phyloP scores from a whole-genome alignment of 805 yeast species.

The Kuraishia piskuri region DNA sequence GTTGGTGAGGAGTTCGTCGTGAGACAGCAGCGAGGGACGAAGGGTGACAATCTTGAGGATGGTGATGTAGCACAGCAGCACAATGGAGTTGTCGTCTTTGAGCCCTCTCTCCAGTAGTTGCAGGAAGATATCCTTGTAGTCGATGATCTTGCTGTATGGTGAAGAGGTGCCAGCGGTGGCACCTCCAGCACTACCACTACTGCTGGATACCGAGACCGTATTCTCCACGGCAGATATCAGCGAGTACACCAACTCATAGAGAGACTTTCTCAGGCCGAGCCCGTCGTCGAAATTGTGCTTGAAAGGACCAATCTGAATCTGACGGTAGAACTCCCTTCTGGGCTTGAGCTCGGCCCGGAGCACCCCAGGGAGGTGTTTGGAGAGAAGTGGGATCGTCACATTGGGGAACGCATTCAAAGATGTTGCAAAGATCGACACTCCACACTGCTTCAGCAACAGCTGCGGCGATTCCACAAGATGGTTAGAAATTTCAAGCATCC shows the following conservation, averaged over 20 bases:
- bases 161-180: neutral
- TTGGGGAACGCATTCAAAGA: constrained; percentile 49
- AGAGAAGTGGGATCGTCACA: constrained; percentile 35
- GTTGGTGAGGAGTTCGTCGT: constrained; percentile 7
- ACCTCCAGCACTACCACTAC: neutral
- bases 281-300: constrained; percentile 78
- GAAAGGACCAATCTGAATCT: constrained; percentile 80
- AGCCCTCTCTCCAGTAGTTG: constrained; percentile 41
- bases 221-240: constrained; percentile 27
- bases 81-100: constrained; percentile 53
- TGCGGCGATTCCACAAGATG: constrained; percentile 21
- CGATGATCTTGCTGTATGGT: constrained; percentile 10
- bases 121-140: constrained; percentile 24
- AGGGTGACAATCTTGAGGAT: constrained; percentile 27
- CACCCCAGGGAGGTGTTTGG: constrained; percentile 39
- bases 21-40: constrained; percentile 15
- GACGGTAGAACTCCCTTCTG: constrained; percentile 48
- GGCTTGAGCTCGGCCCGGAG: constrained; percentile 44
- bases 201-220: neutral
- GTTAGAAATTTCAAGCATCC: constrained; percentile 16
- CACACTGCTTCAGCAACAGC: constrained; percentile 50
- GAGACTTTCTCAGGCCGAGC: constrained; percentile 59
- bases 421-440: constrained; percentile 49
- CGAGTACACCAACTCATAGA: constrained; percentile 62
- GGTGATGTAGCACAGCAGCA: constrained; percentile 42